Evolutionary conservation across 2,329 filamentous ascomycete genomes (phyloP).

Genomic region (Aaosphaeria arxii): DNA sequence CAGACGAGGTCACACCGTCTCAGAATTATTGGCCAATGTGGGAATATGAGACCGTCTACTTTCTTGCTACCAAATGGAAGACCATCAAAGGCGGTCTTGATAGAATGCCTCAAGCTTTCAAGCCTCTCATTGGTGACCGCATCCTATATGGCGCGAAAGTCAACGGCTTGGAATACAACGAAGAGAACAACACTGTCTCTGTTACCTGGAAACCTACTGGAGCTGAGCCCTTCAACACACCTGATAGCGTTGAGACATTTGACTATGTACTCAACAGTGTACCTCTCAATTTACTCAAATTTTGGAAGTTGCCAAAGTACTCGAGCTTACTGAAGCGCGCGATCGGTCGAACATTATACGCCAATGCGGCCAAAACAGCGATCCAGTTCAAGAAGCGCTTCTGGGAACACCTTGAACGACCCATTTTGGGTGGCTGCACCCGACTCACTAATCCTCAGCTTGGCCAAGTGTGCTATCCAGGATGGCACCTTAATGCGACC

Average conservation of each 20-base stretch:
- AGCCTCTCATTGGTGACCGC: slow-evolving; percentile 54
- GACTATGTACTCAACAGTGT: slow-evolving; percentile 63
- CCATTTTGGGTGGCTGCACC: slow-evolving; percentile 61
- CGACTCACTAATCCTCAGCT: slow-evolving; percentile 58
- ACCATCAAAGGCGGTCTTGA: slow-evolving; percentile 60
- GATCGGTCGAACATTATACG: slow-evolving; percentile 40
- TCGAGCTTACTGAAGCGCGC: slow-evolving; percentile 45
- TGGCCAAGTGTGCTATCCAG: slow-evolving; percentile 61
- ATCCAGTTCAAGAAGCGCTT: slow-evolving; percentile 63
- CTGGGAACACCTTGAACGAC: slow-evolving; percentile 49
- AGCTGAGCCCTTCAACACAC: neutral
- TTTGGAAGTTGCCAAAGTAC: slow-evolving; percentile 55
- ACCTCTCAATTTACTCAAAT: slow-evolving; percentile 60
- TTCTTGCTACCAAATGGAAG: slow-evolving; percentile 45
- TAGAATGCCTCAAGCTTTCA: slow-evolving; percentile 58
- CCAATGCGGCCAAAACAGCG: slow-evolving; percentile 52
- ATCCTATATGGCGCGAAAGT: slow-evolving; percentile 55
- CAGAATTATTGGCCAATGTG: neutral
- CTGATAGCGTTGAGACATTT: slow-evolving; percentile 29
- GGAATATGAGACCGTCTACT: neutral
- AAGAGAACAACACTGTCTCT: neutral
- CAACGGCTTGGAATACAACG: slow-evolving; percentile 47
- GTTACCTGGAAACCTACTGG: neutral
- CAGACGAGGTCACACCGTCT: neutral
- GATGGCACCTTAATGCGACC: slow-evolving; percentile 57